Percentiles rank a stretch among this genome's conserved stretches.
phyloP scores from a whole-genome alignment of 306 rosid species.

The Sphenostylis stenocarpa region DNA sequence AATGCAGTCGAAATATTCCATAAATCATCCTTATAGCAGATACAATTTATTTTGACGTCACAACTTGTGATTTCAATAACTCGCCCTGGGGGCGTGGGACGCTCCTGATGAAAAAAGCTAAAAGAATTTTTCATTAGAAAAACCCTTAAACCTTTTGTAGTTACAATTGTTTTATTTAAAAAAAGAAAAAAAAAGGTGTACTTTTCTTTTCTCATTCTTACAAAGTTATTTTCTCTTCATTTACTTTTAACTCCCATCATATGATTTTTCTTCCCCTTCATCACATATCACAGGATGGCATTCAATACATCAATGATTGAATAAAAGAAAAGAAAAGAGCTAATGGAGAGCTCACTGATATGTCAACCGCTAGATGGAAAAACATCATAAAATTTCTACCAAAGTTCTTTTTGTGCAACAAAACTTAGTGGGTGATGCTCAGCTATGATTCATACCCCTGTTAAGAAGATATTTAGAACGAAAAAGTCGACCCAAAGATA shows the following conservation, averaged over 20 bases:
- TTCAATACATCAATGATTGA: conserved; percentile 6
- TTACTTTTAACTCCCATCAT: neutral
- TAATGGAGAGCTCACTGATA: conserved; percentile 19
- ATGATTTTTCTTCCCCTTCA: neutral
- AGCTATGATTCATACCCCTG: conserved; percentile 24
- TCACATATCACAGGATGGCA: conserved; percentile 11
- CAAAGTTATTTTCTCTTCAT: neutral
- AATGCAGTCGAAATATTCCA: neutral
- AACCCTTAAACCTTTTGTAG: neutral
- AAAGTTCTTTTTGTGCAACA: conserved; percentile 32
- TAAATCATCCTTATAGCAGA: neutral
- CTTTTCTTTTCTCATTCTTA: neutral
- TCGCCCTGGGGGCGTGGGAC: conserved; percentile 5
- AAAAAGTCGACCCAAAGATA: neutral
- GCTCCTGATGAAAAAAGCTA: neutral
- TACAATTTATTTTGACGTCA: neutral
- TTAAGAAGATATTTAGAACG: neutral
- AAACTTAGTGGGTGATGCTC: conserved; percentile 46
- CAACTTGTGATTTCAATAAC: neutral
- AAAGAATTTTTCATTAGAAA: neutral
- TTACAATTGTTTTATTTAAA: neutral
- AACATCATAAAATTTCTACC: neutral
- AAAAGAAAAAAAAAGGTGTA: no score
- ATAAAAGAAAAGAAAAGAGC: neutral
- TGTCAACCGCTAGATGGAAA: conserved; percentile 25